Base-by-base conservation (phyloP, 2,329 filamentous ascomycete genomes). In the Colletotrichum tropicale region DNA sequence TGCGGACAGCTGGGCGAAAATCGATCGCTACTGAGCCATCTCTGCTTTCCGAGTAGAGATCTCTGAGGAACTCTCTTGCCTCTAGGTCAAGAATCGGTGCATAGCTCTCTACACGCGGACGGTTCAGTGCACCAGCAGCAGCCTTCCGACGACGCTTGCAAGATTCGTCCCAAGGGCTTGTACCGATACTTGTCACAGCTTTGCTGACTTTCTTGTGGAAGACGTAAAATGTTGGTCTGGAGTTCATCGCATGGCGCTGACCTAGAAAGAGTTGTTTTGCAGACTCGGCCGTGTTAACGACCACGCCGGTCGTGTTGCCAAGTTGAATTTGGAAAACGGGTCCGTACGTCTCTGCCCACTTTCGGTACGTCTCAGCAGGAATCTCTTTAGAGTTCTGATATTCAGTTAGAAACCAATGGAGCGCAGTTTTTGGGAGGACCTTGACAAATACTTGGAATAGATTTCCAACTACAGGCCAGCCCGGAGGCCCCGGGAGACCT, bases 81-180 rank as follows among this genome's bases (percentile, higher is more conserved):
- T 94, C 92, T 34, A 93, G 89, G 77, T 79, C 79, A 74, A 73
- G 24, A n/a, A 73, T 73, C 0, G 92, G 92, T 87, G 93, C 92
- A 80, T 94, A 94, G 6, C 89, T 92, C 78, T 93, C 91, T 9
- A 92, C 90, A 0, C 91, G 90, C 0, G 91, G 91, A 6, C 90
- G 87, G 81, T 94, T 94, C 61, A 94, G 85, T 0, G 92, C 92
- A 0, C 91, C 93, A 1, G 92, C 92, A 1, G 92, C 92, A 4
- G 92, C 91, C 85, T 93, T 94, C 52, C 92, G 88, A 12, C 92
- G 87, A 13, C 88, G 87, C 81, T 93, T 94, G 84, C 91, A 93
- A 18, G 90, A 92, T 66, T 93, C 92, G 78, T 93, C 91, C 91
- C 92, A 94, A 0, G 92, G 92, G 0, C 91, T 93, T 3, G 92